Percentiles rank a stretch among this genome's conserved stretches.
Evolutionary conservation across 352 stramenopile species (phyloP).

Genomic region (Pythium angustatum): DNA sequence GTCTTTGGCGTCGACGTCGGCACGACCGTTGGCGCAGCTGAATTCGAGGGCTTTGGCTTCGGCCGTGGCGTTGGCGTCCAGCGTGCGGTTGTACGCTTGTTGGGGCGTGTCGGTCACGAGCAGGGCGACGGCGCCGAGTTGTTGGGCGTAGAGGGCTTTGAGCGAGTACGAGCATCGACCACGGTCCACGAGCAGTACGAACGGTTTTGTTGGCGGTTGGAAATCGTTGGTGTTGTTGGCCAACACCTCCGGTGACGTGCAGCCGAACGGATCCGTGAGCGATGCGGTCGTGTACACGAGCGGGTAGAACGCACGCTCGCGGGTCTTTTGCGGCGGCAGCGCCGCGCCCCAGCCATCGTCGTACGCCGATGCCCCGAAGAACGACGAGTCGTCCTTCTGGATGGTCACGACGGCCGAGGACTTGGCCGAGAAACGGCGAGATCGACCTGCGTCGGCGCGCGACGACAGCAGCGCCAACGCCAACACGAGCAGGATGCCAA

Average conservation of each 20-base stretch:
- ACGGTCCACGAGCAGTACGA: slow-evolving; percentile 75
- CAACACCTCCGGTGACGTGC: slow-evolving; percentile 39
- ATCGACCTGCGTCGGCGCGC: slow-evolving; percentile 3
- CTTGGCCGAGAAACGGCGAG: slow-evolving; percentile 13
- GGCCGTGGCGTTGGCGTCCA: slow-evolving; percentile 27
- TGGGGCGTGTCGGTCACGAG: slow-evolving; percentile 75
- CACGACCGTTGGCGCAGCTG: slow-evolving; percentile 53
- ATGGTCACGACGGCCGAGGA: slow-evolving; percentile 59
- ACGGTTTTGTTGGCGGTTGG: slow-evolving; percentile 36
- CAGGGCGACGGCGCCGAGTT: slow-evolving; percentile 62
- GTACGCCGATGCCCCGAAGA: slow-evolving; percentile 54
- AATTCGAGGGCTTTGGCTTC: slow-evolving; percentile 54
- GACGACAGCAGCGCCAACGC: slow-evolving; percentile 6
- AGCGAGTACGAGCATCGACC: slow-evolving; percentile 72
- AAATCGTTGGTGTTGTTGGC: slow-evolving; percentile 31
- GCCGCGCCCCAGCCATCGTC: slow-evolving; percentile 55
- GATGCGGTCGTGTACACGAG: slow-evolving; percentile 49
- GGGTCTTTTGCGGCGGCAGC: slow-evolving; percentile 51
- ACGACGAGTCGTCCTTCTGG: slow-evolving; percentile 48
- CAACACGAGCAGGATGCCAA: too few relatives aligned
- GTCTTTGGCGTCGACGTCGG: slow-evolving; percentile 25
- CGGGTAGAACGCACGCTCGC: slow-evolving; percentile 45
- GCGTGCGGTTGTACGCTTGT: slow-evolving; percentile 69
- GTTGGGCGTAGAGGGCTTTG: slow-evolving; percentile 72
- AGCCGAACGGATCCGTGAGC: slow-evolving; percentile 55